These are phyloP conservation scores for Paramecium sonneborni DNA, from an alignment of 73 alveolate species.

Conservation along the genomic window DNA sequence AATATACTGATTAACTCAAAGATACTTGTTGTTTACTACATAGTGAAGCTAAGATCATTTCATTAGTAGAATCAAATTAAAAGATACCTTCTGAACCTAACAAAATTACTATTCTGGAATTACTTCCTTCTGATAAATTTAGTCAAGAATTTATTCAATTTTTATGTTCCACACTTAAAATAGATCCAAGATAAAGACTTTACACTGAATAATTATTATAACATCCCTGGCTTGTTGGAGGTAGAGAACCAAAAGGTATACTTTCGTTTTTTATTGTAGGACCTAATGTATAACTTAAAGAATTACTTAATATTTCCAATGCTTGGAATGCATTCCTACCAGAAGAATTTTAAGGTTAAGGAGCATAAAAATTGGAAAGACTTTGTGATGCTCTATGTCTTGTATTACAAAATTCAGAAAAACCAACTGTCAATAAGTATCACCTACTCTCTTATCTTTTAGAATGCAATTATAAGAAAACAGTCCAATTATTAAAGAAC, in stretches of 20 bases:
- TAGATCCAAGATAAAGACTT: constrained; percentile 49
- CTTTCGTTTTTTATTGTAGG: neutral
- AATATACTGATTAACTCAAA: constrained; percentile 25
- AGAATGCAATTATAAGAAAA: constrained; percentile 41
- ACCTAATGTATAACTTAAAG: constrained; percentile 40
- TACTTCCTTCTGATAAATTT: constrained; percentile 14
- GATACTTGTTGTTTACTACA: constrained; percentile 23
- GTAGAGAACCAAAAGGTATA: constrained; percentile 29
- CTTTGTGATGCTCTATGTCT: constrained; percentile 38
- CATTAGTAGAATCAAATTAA: constrained; percentile 10
- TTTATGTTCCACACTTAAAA: constrained; percentile 17
- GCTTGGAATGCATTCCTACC: constrained; percentile 51
- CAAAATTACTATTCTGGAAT: constrained; percentile 8
- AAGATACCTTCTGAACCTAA: neutral
- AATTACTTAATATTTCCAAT: neutral
- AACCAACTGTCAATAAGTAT: constrained; percentile 5
- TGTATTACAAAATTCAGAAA: constrained; percentile 22
- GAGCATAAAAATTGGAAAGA: constrained; percentile 46
- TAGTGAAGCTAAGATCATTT: constrained; percentile 12
- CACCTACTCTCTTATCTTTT: neutral
- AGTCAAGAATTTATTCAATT: constrained; percentile 22
- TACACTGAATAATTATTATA: neutral
- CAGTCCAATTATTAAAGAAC: constrained; percentile 30
- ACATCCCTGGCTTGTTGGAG: constrained; percentile 16
- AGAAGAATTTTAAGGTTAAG: constrained; percentile 51